Evolutionary conservation across 306 rosid species (phyloP).

Genomic region (Ochetophila trinervis): DNA sequence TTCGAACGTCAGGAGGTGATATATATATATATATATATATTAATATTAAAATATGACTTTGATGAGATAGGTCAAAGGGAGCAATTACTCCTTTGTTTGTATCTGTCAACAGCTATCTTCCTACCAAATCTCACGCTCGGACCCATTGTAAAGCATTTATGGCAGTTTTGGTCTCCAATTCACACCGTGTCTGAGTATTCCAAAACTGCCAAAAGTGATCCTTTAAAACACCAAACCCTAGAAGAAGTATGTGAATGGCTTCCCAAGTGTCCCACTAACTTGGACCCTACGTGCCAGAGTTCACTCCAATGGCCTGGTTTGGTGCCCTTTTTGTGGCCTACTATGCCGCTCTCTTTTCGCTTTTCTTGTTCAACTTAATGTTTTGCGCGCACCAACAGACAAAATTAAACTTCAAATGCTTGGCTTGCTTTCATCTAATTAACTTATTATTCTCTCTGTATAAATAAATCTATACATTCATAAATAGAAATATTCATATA

Average conservation of each 20-base stretch:
- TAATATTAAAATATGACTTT: neutral
- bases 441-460: neutral
- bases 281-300: too few relatives aligned
- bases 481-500: too few relatives aligned
- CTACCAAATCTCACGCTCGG: neutral
- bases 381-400: too few relatives aligned
- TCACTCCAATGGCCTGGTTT: too few relatives aligned
- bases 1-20: too few relatives aligned
- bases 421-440: neutral
- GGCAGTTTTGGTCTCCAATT: neutral
- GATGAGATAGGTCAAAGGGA: conserved; percentile 13
- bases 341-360: too few relatives aligned
- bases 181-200: neutral
- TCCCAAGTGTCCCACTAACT: too few relatives aligned
- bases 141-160: neutral
- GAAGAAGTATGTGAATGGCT: too few relatives aligned
- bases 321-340: too few relatives aligned
- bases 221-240: neutral
- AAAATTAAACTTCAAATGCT: too few relatives aligned
- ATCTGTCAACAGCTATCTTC: conserved; percentile 14
- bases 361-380: too few relatives aligned
- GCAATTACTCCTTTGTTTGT: conserved; percentile 5
- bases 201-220: neutral
- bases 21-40: neutral
- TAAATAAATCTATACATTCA: too few relatives aligned